Conservation (phyloP, 2,329 filamentous ascomycete species). For the Colletotrichum navitas region DNA sequence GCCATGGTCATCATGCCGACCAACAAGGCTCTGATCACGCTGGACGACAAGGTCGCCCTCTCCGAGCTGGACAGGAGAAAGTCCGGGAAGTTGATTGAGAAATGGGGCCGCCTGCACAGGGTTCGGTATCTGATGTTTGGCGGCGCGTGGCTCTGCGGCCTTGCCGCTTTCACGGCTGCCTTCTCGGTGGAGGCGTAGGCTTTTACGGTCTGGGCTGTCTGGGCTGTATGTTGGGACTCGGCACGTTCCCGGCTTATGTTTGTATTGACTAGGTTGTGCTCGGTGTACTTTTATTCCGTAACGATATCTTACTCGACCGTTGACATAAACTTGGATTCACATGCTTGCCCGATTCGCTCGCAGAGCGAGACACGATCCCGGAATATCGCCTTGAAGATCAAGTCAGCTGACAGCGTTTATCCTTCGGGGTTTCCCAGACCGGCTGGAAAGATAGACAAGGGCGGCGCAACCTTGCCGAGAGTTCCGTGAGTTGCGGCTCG, state of each 20-base stretch:
- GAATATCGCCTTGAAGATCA: too few species aligned
- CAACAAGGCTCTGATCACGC: constrained; percentile 8
- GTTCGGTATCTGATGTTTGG: constrained; percentile 6
- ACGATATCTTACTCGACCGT: background rate
- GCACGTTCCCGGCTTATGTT: background rate
- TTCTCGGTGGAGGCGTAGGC: background rate
- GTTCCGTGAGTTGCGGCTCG: background rate
- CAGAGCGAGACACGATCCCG: background rate
- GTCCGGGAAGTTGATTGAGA: constrained; percentile 12
- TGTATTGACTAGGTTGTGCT: background rate
- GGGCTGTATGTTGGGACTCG: background rate
- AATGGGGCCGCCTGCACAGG: constrained; percentile 18
- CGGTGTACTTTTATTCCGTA: background rate
- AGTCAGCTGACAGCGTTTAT: background rate
- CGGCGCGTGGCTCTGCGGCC: constrained; percentile 4
- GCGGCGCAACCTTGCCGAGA: too few species aligned
- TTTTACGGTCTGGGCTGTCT: background rate
- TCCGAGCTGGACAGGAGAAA: constrained; percentile 20
- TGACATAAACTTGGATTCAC: background rate
- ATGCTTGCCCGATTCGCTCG: too few species aligned
- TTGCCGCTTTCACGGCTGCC: constrained; percentile 1
- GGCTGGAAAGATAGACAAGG: background rate
- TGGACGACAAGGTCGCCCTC: constrained; percentile 23
- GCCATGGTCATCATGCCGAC: constrained; percentile 9
- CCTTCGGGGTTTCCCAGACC: background rate